These are phyloP conservation scores for Pezicula rhizophila DNA, from an alignment of 2,329 filamentous ascomycete genomes.

Conservation along the genomic window DNA sequence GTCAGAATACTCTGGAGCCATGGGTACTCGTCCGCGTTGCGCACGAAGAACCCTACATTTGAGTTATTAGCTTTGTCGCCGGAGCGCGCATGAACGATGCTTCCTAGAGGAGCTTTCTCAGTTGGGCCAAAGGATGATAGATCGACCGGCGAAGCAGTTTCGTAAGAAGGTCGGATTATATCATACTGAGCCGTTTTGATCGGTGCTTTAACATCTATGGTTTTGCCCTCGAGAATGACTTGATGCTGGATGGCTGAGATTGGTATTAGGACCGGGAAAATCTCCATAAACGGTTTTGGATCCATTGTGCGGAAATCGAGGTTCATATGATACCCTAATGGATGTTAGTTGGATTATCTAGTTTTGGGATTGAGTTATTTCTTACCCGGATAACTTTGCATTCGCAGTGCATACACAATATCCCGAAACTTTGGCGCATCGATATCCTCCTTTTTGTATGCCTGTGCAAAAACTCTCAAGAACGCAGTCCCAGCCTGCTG, in stretches of 20 bases:
- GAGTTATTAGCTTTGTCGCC: slow-evolving; percentile 30
- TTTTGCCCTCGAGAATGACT: slow-evolving; percentile 1
- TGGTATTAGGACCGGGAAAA: slow-evolving; percentile 32
- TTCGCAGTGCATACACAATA: slow-evolving; percentile 32
- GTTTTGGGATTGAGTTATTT: not conserved
- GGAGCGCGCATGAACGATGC: slow-evolving; percentile 28
- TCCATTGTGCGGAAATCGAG: slow-evolving; percentile 38
- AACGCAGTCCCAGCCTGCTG: slow-evolving; percentile 20
- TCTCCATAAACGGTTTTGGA: slow-evolving; percentile 37
- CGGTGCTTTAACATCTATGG: slow-evolving; percentile 4
- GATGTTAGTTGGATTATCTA: not conserved
- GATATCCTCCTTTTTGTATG: slow-evolving; percentile 13
- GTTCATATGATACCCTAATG: slow-evolving; percentile 35
- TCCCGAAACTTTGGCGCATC: slow-evolving; percentile 21
- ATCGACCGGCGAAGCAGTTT: slow-evolving; percentile 2
- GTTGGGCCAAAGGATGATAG: slow-evolving; percentile 23
- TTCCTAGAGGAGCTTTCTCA: slow-evolving; percentile 24
- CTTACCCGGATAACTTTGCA: slow-evolving; percentile 33
- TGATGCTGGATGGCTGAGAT: slow-evolving; percentile 11
- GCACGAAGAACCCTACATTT: slow-evolving; percentile 30
- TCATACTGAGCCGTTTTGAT: slow-evolving; percentile 8
- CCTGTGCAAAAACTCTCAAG: slow-evolving; percentile 21
- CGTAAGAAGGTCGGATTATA: slow-evolving; percentile 8
- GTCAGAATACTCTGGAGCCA: slow-evolving; percentile 13
- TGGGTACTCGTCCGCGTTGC: slow-evolving; percentile 10